Conservation (phyloP, 208 protist species). For the Angomonas ambiguus region DNA sequence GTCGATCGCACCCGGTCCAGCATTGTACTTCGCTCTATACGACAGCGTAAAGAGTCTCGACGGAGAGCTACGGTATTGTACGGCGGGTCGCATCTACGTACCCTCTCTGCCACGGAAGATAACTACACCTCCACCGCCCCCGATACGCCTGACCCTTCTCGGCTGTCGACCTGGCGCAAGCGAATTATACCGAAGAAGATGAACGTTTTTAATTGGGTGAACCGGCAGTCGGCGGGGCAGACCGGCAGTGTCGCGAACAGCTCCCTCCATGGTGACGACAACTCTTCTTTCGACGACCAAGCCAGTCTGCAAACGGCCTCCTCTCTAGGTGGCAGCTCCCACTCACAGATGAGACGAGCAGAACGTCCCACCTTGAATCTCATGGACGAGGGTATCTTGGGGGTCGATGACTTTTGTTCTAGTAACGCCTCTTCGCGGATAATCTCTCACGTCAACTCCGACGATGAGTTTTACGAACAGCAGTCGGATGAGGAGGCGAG, state of each 20-base stretch:
- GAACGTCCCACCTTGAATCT: conserved; percentile 36
- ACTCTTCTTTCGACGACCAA: not conserved
- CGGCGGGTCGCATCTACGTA: not conserved
- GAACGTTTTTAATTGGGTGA: not conserved
- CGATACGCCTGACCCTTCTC: not conserved
- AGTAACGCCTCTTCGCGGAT: conserved; percentile 16
- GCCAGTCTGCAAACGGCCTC: not conserved
- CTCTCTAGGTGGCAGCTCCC: conserved; percentile 4
- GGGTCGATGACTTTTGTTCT: conserved; percentile 53
- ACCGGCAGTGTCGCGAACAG: not conserved
- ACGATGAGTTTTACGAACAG: conserved; percentile 8
- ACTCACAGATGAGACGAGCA: not conserved
- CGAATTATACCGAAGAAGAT: not conserved
- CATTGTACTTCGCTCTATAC: conserved; percentile 19
- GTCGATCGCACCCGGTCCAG: conserved; percentile 45
- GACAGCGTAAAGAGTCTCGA: not conserved
- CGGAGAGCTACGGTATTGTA: too few relatives aligned
- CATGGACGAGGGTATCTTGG: conserved; percentile 55
- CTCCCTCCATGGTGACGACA: not conserved
- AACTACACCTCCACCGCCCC: not conserved
- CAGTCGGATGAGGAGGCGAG: not conserved
- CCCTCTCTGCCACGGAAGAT: not conserved
- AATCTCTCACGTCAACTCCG: conserved; percentile 16
- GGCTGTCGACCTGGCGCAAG: conserved; percentile 1
- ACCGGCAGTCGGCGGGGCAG: not conserved